Evolutionary conservation across 1,284 basidiomycete species (phyloP).

Genomic region (Ceratobasidium sp.): DNA sequence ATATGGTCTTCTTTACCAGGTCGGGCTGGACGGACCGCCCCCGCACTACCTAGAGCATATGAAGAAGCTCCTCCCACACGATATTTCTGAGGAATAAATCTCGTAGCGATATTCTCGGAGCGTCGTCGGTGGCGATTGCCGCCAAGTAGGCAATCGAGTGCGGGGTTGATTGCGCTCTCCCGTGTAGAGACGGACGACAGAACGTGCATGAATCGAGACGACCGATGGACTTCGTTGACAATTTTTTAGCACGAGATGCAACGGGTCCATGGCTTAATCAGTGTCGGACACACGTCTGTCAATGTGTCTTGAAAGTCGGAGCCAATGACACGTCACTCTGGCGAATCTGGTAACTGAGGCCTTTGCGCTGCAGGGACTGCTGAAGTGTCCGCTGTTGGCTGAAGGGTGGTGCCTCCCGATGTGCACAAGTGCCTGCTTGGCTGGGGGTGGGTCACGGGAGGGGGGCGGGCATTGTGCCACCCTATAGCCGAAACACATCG

Average conservation of each 20-base stretch:
- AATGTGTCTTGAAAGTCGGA: slow-evolving; percentile 5
- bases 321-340: slow-evolving; percentile 13
- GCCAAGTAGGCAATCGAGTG: neutral
- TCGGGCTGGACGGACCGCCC: too few species aligned
- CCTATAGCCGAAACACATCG: neutral
- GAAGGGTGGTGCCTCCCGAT: neutral
- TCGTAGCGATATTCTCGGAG: slow-evolving; percentile 17
- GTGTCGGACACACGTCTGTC: neutral
- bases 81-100: neutral
- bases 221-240: too few species aligned
- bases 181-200: too few species aligned
- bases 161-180: neutral
- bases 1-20: neutral
- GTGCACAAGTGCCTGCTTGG: slow-evolving; percentile 16
- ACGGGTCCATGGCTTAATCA: too few species aligned
- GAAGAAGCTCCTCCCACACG: too few species aligned
- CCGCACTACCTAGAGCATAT: too few species aligned
- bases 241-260: too few species aligned
- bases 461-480: neutral
- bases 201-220: too few species aligned
- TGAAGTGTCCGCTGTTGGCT: neutral
- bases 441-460: slow-evolving; percentile 4
- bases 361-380: slow-evolving; percentile 19
- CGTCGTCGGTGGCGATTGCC: slow-evolving; percentile 28
- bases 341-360: slow-evolving; percentile 23